phyloP scores from a whole-genome alignment of 2,329 filamentous ascomycete species.

The Aspergillus neoniger region DNA sequence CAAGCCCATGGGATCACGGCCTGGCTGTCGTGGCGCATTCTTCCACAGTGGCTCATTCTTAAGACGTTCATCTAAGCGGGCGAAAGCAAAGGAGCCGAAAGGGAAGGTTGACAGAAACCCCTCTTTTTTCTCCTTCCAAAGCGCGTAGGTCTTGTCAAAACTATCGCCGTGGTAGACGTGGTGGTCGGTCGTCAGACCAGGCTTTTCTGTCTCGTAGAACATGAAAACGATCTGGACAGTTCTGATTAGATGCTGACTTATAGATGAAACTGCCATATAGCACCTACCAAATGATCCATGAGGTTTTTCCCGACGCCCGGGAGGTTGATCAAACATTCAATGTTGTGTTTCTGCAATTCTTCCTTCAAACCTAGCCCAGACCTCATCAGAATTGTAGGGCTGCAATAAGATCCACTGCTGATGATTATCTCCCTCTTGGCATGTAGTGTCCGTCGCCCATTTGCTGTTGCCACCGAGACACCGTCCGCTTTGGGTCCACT shows the following conservation, averaged over 20 bases:
- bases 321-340: slow-evolving; percentile 48
- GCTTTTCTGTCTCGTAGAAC: slow-evolving; percentile 60
- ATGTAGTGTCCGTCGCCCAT: slow-evolving; percentile 43
- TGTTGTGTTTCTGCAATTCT: slow-evolving; percentile 46
- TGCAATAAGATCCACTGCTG: slow-evolving; percentile 54
- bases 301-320: slow-evolving; percentile 58
- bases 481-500: slow-evolving; percentile 46
- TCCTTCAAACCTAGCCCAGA: slow-evolving; percentile 55
- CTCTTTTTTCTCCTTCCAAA: slow-evolving; percentile 61
- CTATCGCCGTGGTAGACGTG: slow-evolving; percentile 59
- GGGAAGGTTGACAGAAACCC: slow-evolving; percentile 64
- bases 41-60: slow-evolving; percentile 58
- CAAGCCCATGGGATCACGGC: slow-evolving; percentile 65
- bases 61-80: slow-evolving; percentile 63
- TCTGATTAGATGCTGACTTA: slow-evolving; percentile 6
- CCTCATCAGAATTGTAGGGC: slow-evolving; percentile 55
- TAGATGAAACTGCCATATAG: no score
- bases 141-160: slow-evolving; percentile 52
- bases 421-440: slow-evolving; percentile 52
- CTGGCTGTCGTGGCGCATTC: slow-evolving; percentile 49
- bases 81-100: slow-evolving; percentile 64
- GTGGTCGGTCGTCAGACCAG: slow-evolving; percentile 58
- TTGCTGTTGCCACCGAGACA: slow-evolving; percentile 24
- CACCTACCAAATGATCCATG: slow-evolving; percentile 53
- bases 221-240: slow-evolving; percentile 56